Percentiles rank a stretch among this genome's conserved stretches.
Evolutionary conservation across 805 yeast species (phyloP).

Genomic region (Suhomyces tanzawaensis): DNA sequence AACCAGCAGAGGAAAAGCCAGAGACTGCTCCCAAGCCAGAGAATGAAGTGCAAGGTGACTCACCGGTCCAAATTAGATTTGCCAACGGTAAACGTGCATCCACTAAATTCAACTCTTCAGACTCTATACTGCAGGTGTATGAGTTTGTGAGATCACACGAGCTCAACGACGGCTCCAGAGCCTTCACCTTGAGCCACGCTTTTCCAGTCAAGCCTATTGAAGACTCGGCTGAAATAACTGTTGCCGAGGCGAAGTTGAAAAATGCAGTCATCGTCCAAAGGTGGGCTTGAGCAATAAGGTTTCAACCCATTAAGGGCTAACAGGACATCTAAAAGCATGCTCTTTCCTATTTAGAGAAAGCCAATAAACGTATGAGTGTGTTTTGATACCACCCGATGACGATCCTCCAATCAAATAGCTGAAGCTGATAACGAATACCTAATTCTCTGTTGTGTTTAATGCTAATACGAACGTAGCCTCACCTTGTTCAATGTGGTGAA

Average conservation of each 20-base stretch:
- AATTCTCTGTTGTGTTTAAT: too few species aligned
- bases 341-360: too few species aligned
- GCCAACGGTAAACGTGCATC: constrained; percentile 76
- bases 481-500: too few species aligned
- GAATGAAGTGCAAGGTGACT: constrained; percentile 52
- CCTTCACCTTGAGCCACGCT: constrained; percentile 69
- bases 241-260: constrained; percentile 71
- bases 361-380: too few species aligned
- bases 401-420: too few species aligned
- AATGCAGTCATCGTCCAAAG: constrained; percentile 90
- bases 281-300: constrained; percentile 55
- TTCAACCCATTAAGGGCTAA: neutral
- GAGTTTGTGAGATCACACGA: constrained; percentile 57
- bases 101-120: constrained; percentile 61
- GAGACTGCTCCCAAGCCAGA: constrained; percentile 9
- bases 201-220: constrained; percentile 78
- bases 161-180: constrained; percentile 44
- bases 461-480: too few species aligned
- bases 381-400: too few species aligned
- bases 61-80: constrained; percentile 76
- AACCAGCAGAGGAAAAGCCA: constrained; percentile 15
- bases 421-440: too few species aligned
- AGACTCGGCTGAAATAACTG: constrained; percentile 47
- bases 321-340: too few species aligned
- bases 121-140: constrained; percentile 63